Base-by-base conservation (phyloP, 805 yeast genomes). In the Yamadazyma sp. region DNA sequence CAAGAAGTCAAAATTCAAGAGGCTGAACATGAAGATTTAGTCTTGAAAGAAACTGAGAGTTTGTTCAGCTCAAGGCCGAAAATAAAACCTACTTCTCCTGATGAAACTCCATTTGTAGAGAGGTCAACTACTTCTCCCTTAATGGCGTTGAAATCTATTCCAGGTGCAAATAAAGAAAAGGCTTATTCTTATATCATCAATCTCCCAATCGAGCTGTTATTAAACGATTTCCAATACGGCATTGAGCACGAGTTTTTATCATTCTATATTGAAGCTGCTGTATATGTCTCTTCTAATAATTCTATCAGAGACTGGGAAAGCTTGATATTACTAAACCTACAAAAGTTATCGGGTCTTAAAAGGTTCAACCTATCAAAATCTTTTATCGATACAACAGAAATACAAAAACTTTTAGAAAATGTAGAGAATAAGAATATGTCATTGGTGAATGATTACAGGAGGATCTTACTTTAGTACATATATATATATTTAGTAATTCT, bases 161-260 rank as follows among this genome's bases (percentile, higher is more conserved):
- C 70, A 1, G 43, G 37, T 7, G 42, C 45, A 3, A 48, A 53
- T 36, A 61, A 47, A 35, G 37, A 28, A 2, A 42, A 43, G 3
- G 68, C 71, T 3, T 71, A 67, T 36, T 30, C 43, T 9, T 70
- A 65, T 39, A 56, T 73, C 1, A 39, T 74, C 4, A 33, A 39
- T 2, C 23, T 73, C 1, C 40, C 56, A 1, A 30, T 58, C 0
- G 29, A 39, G 0, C 48, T 51, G 1, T 60, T 63, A 25, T 12
- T 40, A 1, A 45, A 47, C 8, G 40, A 70, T 2, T 78, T 73
- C 36, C 45, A 50, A 6, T 35, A 70, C 7, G 80, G 80, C 1
- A 50, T 79, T 1, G 84, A 78, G 24, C 45, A 69, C 0, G 72
- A 67, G 9, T 65, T 73, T 39, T 51, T 78, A 6, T 59, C 58